These are phyloP conservation scores for Penicillium freii DNA, from an alignment of 2,329 filamentous ascomycete genomes.

Conservation along the genomic window DNA sequence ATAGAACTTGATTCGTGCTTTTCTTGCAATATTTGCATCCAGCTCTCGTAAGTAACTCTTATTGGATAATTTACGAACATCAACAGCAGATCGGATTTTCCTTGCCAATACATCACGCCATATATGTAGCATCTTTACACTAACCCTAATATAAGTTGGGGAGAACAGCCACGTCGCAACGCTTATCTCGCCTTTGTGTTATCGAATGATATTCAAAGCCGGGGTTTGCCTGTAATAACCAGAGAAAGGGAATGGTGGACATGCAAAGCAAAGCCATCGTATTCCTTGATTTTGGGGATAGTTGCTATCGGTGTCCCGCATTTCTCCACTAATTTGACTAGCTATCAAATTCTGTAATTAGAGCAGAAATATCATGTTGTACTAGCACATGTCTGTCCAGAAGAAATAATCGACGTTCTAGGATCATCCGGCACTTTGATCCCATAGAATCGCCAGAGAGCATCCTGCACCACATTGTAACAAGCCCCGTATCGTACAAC, in stretches of 20 bases:
- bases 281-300: no score
- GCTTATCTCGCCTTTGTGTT: neutral
- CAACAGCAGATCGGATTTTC: neutral
- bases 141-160: no score
- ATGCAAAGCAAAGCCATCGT: neutral
- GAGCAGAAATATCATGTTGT: neutral
- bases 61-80: neutral
- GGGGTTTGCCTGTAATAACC: neutral
- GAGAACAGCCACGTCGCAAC: no score
- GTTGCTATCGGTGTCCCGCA: no score
- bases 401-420: constrained; percentile 10
- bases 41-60: no score
- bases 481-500: constrained; percentile 32
- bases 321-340: neutral
- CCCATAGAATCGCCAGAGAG: constrained; percentile 20
- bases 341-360: neutral
- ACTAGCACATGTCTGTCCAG: neutral
- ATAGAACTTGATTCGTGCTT: neutral
- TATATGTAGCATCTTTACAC: neutral
- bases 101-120: neutral
- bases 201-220: neutral
- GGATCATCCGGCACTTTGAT: constrained; percentile 23
- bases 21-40: no score
- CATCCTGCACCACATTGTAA: constrained; percentile 31
- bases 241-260: neutral